Base-by-base conservation (phyloP, 495 filamentous ascomycete genomes). In the Opeltia flavorubescens region DNA sequence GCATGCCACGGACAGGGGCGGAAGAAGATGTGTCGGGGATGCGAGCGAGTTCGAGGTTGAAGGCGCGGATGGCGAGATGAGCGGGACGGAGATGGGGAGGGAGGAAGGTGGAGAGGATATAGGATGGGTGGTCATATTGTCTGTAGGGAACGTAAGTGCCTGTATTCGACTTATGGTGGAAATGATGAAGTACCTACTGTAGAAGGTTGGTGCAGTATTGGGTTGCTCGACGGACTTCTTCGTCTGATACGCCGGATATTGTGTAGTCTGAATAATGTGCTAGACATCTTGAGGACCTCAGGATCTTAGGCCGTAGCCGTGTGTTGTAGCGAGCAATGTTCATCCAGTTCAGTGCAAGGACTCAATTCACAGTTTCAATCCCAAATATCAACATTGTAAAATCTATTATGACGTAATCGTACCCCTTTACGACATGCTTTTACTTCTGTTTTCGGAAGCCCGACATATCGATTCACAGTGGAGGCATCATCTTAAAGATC, bases 31-130 rank as follows among this genome's bases (percentile, higher is more conserved):
- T 76, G 68, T 95, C 89, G 44, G 89, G 83, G 51, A 96, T 80
- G 30, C 81, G 72, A 31, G 89, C 86, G 31, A 94, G 73, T 52
- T 94, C 88, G 57, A 94, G 73, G 59, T 98, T 98, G 64, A 98
- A 76, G 28, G 91, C 86, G 33, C 89, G 85, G 29, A 98, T 74
- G 44, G 89, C 86, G 51, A 94, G 76, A 66, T 96, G 94, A 49
- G 84, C 83, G 58, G 89, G 77, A 53, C 74, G 80, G 2, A 78
- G 69, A 8, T 74, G 62, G 1, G 66, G 69, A 15, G 87, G 87
- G 46, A 95, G 72, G 67, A 95, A 93, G 47, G 80, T 77, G 47
- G 81, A 77, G 46, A 95, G 76, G n/a, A 85, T 75, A 61, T 84
- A 86, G 20, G 91, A 88, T 44, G 91, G 81, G 39, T 84, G 77